Evolutionary conservation across 2,329 filamentous ascomycete genomes (phyloP).

Genomic region (Tolypocladium tropicale): DNA sequence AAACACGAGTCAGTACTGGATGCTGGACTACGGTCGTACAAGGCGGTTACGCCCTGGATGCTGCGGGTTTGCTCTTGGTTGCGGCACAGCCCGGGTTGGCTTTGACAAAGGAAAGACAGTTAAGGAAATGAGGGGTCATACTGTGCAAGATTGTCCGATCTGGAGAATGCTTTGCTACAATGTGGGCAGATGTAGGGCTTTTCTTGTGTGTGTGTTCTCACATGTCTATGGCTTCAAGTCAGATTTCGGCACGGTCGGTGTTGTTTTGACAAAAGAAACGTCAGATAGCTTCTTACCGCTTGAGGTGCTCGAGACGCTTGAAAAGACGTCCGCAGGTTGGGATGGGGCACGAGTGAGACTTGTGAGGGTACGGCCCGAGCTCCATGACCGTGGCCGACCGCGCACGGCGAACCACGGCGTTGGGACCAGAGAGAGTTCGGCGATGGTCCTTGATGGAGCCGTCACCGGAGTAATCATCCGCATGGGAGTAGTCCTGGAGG

Average conservation of each 20-base stretch:
- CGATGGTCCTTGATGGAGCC: conserved; percentile 37
- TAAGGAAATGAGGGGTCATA: conserved; percentile 43
- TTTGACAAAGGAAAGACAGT: conserved; percentile 18
- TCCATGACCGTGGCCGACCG: conserved; percentile 95
- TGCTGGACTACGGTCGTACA: background rate
- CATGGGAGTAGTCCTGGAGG: conserved; percentile 58
- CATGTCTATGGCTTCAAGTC: conserved; percentile 57
- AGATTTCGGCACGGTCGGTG: conserved; percentile 5
- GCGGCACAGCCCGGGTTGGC: background rate
- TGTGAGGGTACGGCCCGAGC: conserved; percentile 89
- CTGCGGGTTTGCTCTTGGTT: background rate
- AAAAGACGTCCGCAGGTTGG: conserved; percentile 94
- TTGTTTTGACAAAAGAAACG: conserved; percentile 20
- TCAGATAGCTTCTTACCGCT: conserved; percentile 63
- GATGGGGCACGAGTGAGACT: conserved; percentile 98
- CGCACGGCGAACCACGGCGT: conserved; percentile 76
- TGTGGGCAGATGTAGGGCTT: conserved; percentile 95
- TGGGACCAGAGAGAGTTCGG: conserved; percentile 58
- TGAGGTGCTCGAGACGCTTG: conserved; percentile 98
- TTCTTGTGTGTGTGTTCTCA: conserved; percentile 98
- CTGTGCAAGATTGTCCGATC: conserved; percentile 98
- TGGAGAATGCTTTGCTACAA: conserved; percentile 97
- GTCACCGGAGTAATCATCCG: conserved; percentile 52
- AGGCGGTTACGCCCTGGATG: background rate
- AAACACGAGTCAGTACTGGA: conserved; percentile 5